These are phyloP conservation scores for Ophiostoma australiae DNA, from an alignment of 2,329 filamentous ascomycete species.

Conservation along the genomic window DNA sequence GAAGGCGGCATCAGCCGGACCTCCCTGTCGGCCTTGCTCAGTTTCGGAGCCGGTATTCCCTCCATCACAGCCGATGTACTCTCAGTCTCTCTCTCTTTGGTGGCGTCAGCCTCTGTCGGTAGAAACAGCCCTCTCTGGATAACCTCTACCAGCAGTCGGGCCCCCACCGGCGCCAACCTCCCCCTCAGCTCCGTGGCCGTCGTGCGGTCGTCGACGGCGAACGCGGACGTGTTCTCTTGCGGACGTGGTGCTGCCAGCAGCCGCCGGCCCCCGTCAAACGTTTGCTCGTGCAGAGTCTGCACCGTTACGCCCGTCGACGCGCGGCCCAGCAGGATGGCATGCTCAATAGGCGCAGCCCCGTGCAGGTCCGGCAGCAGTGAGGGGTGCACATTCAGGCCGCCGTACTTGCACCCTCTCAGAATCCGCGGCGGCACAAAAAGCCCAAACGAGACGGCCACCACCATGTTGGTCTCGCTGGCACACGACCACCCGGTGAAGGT, in stretches of 20 bases:
- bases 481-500: conserved; percentile 68
- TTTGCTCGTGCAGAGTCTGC: conserved; percentile 72
- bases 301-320: conserved; percentile 68
- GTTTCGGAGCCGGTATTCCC: conserved; percentile 64
- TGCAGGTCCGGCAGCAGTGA: conserved; percentile 82
- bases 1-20: conserved; percentile 54
- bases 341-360: conserved; percentile 81
- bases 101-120: conserved; percentile 32
- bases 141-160: conserved; percentile 62
- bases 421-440: conserved; percentile 78
- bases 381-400: conserved; percentile 89
- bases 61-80: neutral
- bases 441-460: conserved; percentile 92
- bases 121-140: conserved; percentile 62
- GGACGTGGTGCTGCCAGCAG: conserved; percentile 59
- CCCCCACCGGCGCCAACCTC: conserved; percentile 59
- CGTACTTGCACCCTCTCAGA: conserved; percentile 65
- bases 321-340: conserved; percentile 64
- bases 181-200: conserved; percentile 43
- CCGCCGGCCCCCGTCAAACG: conserved; percentile 75
- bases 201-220: conserved; percentile 34
- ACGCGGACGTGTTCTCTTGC: neutral
- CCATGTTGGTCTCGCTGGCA: conserved; percentile 57
- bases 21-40: conserved; percentile 58
- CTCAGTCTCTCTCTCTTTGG: neutral